Base-by-base conservation (phyloP, 768 basidiomycete species). In the Coprinopsis strossmayeri region DNA sequence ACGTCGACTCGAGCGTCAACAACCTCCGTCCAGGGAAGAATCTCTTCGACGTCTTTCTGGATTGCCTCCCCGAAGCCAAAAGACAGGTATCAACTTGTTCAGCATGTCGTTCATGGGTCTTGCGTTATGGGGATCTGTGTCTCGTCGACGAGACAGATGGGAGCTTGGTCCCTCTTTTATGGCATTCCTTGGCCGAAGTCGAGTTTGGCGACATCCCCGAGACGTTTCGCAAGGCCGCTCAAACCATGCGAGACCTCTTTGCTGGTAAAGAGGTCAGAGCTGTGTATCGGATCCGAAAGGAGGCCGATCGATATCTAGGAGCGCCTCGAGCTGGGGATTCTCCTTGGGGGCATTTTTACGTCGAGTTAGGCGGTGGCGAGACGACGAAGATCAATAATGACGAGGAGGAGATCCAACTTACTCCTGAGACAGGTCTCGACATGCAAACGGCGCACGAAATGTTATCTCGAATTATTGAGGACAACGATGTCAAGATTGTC, bases 401-500 rank as follows among this genome's bases (percentile, higher is more conserved):
- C 30, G 30, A 7, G 9, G 30, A 32, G 9, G n/a, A n/a, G n/a
- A n/a, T n/a, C n/a, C n/a, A n/a, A n/a, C n/a, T n/a, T n/a, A 27
- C 18, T 13, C n/a, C 30, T 17, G 17, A 15, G 7, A 32, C 20
- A 13, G 41, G 17, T n/a, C 21, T 49, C 3, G 30, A 42, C 12
- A 18, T 41, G 3, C 1, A 21, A 4, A 44, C 48, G 10, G 23
- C 28, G 4, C 23, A 10, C 23, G n/a, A 18, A 1, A 49, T 49
- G 48, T 27, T 49, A 10, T 2, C 12, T 21, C 39, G 48, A 5
- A 27, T 49, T 26, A 18, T 43, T 13, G 24, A 11, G 12, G 48
- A 49, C 41, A 42, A 49, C 26, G 23, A 21, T 18, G 20, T 41
- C 28, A 35, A 49, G 32, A 49, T 28, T 3, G 27, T 49, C 30